Base-by-base conservation (phyloP, 2,329 filamentous ascomycete genomes). In the Boeremia lycopersici region DNA sequence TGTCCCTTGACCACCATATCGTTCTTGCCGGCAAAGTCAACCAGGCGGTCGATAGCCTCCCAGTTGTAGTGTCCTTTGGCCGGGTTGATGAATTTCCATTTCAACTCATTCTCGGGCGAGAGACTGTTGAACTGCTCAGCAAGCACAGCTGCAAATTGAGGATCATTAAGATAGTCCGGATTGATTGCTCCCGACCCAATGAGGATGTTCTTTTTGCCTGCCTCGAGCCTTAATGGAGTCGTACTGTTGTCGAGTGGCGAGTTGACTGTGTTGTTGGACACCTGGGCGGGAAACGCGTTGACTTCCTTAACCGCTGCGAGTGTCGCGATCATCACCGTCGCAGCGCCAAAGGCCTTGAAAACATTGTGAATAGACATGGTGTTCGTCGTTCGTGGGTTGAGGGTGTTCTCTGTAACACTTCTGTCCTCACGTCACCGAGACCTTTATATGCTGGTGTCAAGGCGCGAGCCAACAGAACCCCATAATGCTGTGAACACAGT, bases 1-100 rank as follows among this genome's bases (percentile, higher is more conserved):
- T 53, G 54, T 15, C 49, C 44, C 29, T 53, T 57, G 17, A 57
- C 40, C 1, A 49, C 28, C 53, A 56, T 56, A n/a, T 51, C 34
- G 12, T 56, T 38, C 8, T 48, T 10, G 1, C 51, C 52, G 43
- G 39, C 29, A 31, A 31, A 31, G 8, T 31, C 6, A 2, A 31
- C 29, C 2, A 31, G 29, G 12, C 29, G 3, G 29, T 31, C 29
- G 7, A 57, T 30, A 0, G 48, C 12, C 3, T 38, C 41, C 44
- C 54, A 57, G 29, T 53, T 49, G 49, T 49, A 49, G 11, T 49
- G 39, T 17, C 44, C 54, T 42, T 29, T 13, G 1, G 38, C 26
- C 9, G 38, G 38, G 11, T 57, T 33, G 12, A 57, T 31, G 25
- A 53, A 46, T 11, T 33, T 23, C 48, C 44, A 57, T 39, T 49